These are phyloP conservation scores for Skeletonema tropicum DNA, from an alignment of 108 stramenopile species.

Conservation along the genomic window DNA sequence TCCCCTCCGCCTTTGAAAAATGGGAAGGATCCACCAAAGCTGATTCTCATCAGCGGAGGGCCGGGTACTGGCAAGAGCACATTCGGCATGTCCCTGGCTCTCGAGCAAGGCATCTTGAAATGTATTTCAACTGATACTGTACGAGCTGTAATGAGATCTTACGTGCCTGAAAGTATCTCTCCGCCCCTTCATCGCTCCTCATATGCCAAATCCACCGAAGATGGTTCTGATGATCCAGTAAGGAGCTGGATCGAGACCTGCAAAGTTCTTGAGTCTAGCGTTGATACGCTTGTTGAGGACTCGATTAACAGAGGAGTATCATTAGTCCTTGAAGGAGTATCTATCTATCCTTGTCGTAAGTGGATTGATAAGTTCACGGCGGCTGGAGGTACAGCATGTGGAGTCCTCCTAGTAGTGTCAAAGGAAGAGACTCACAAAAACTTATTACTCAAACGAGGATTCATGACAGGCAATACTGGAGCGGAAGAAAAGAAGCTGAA, in stretches of 20 bases:
- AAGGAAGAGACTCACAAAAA: conserved; percentile 62
- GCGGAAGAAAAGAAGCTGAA: conserved; percentile 53
- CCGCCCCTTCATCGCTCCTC: conserved; percentile 71
- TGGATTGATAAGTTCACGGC: conserved; percentile 56
- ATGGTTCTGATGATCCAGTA: conserved; percentile 58
- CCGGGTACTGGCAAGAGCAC: conserved; percentile 65
- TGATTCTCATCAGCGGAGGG: conserved; percentile 58
- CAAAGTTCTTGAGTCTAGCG: conserved; percentile 49
- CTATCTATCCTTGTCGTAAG: conserved; percentile 49
- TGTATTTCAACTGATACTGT: conserved; percentile 74
- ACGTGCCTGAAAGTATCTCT: conserved; percentile 52
- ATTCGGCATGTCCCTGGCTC: conserved; percentile 69
- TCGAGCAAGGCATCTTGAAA: conserved; percentile 68
- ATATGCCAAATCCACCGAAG: conserved; percentile 47
- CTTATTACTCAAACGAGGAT: conserved; percentile 52
- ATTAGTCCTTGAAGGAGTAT: conserved; percentile 71
- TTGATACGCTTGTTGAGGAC: conserved; percentile 64
- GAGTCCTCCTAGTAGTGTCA: conserved; percentile 53
- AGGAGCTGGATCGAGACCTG: conserved; percentile 68
- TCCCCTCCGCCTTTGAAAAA: conserved; percentile 11
- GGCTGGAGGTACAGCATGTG: conserved; percentile 58
- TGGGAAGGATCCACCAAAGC: conserved; percentile 47
- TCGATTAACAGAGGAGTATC: conserved; percentile 56
- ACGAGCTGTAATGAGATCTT: conserved; percentile 60
- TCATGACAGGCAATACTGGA: conserved; percentile 52